These are phyloP conservation scores for Stentor coeruleus DNA, from an alignment of 73 alveolate species.

Conservation along the genomic window DNA sequence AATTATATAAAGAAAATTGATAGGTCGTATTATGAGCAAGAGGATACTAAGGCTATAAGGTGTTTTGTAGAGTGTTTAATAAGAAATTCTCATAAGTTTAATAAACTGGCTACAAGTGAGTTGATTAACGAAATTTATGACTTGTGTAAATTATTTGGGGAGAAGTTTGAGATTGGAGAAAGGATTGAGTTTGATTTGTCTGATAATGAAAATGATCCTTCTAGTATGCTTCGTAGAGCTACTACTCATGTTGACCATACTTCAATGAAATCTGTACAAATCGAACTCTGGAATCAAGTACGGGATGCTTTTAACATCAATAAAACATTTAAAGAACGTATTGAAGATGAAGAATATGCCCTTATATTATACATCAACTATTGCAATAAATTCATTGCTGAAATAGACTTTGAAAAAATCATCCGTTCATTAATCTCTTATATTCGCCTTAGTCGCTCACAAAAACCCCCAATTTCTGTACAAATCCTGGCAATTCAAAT, in stretches of 20 bases:
- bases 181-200: no score
- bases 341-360: not conserved
- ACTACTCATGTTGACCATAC: not conserved
- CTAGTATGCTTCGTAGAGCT: not conserved
- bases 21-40: not conserved
- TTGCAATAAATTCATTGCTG: not conserved
- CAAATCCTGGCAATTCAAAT: not conserved
- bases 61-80: no score
- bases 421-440: not conserved
- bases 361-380: not conserved
- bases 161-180: no score
- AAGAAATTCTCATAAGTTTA: not conserved
- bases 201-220: not conserved
- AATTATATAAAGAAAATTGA: no score
- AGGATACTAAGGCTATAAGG: not conserved
- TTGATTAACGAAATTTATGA: not conserved
- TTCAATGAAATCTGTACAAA: not conserved
- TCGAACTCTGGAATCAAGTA: not conserved
- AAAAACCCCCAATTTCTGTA: not conserved
- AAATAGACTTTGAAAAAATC: not conserved
- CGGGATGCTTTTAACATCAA: not conserved
- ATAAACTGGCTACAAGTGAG: not conserved
- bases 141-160: not conserved
- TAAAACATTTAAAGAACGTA: not conserved
- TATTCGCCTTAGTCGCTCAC: slow-evolving; percentile 10